phyloP scores from a whole-genome alignment of 257 asterid genomes.

The Ballota nigra region DNA sequence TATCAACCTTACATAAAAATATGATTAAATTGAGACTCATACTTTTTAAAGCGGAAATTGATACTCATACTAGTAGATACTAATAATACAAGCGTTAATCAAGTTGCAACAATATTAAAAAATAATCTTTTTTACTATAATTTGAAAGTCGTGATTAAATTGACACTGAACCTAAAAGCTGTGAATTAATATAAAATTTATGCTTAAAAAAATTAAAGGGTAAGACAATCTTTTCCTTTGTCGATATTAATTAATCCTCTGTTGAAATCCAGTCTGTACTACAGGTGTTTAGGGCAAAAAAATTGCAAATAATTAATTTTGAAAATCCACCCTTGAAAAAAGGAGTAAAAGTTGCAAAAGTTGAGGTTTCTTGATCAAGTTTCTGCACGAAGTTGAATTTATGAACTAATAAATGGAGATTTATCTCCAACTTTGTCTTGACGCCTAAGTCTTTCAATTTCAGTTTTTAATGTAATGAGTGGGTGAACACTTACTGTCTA shows the following conservation, averaged over 20 bases:
- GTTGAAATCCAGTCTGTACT: background rate
- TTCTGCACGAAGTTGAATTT: constrained; percentile 32
- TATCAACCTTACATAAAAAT: too few species aligned
- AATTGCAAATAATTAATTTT: background rate
- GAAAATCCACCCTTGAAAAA: background rate
- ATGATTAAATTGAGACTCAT: too few species aligned
- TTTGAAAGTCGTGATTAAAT: too few species aligned
- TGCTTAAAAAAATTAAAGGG: background rate
- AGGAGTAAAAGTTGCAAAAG: background rate
- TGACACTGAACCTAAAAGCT: too few species aligned
- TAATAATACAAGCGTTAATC: too few species aligned
- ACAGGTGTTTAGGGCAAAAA: background rate
- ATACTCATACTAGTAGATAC: too few species aligned
- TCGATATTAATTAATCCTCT: background rate
- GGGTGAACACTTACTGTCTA: constrained; percentile 52
- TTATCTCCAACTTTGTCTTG: constrained; percentile 57
- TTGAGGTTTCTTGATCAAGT: constrained; percentile 38
- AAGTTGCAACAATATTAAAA: too few species aligned
- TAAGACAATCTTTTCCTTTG: background rate
- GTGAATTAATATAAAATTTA: too few species aligned
- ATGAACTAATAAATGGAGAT: constrained; percentile 38
- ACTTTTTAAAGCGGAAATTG: too few species aligned
- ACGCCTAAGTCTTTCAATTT: constrained; percentile 46
- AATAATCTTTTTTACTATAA: too few species aligned
- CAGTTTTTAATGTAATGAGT: constrained; percentile 21